A percentile compares a stretch with the other conserved stretches of the same genome.
Conservation (phyloP, 2,329 filamentous ascomycete genomes). For the Trichoderma koningiopsis region DNA sequence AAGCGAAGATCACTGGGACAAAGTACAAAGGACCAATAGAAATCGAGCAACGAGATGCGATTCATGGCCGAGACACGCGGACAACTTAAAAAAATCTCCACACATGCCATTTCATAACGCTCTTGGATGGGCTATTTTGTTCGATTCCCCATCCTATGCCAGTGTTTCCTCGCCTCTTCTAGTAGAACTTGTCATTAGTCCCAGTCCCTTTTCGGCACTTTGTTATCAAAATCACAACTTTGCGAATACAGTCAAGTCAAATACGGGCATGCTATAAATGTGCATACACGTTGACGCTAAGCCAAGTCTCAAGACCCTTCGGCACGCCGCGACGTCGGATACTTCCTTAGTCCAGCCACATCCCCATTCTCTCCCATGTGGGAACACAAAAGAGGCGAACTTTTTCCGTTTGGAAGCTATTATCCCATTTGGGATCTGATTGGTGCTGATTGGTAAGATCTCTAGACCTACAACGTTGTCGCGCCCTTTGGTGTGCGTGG, state of each 20-base stretch:
- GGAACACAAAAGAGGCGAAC: not conserved
- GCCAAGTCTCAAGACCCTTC: not conserved
- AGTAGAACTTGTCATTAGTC: not conserved
- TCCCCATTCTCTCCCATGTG: not conserved
- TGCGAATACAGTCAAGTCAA: too few relatives aligned
- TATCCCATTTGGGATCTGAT: not conserved
- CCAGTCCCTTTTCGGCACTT: not conserved
- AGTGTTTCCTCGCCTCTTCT: not conserved
- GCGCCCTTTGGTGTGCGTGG: conserved; percentile 1
- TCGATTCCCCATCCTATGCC: not conserved
- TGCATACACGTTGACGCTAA: not conserved
- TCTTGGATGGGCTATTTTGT: not conserved
- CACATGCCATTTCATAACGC: not conserved
- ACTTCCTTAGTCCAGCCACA: not conserved
- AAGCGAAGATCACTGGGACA: not conserved
- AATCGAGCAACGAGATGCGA: not conserved
- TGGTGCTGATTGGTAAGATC: not conserved
- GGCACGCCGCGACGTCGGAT: not conserved
- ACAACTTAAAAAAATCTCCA: not conserved
- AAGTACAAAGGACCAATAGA: not conserved
- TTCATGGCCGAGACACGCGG: not conserved
- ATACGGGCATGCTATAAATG: too few relatives aligned
- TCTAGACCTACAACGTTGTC: not conserved
- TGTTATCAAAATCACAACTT: too few relatives aligned
- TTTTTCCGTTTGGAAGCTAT: not conserved